Evolutionary conservation across 2,329 filamentous ascomycete genomes (phyloP), one percentile per base, ranked within the genome.

Genomic region (Mariannaea sp.): DNA sequence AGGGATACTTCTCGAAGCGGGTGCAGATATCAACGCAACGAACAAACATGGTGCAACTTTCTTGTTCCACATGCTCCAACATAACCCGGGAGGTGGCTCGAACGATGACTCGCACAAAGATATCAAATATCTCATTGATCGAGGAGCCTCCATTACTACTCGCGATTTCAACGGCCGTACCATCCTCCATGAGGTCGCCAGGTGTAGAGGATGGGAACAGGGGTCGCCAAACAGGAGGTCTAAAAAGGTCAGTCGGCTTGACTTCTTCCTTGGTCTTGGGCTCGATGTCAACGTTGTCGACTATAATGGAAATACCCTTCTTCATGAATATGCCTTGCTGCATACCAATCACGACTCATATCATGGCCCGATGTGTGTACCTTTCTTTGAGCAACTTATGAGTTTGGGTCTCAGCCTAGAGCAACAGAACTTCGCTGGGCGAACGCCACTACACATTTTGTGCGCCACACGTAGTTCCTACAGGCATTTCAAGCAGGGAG

Each of bases 381-480:
- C 9, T 39, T 24, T 24, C 22, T 22, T 9, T 10, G 20, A 35
- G 30, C 9, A 38, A 4, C 50, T 67, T 3, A 1, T 65, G 0
- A 36, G 6, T 2, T 29, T 63, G 2, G 59, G 59, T 0, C 30
- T 65, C 0, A 53, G 62, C 8, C 32, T 54, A 14, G 47, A 61
- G 3, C 35, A 49, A 13, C 54, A 33, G 17, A 67, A 66, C 24
- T 29, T 61, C 10, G 36, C 51, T 2, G 62, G 61, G 0, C 60
- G 58, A 12, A 66, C 62, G 4, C 64, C 61, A 4, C 33, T 68
- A 13, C 65, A 68, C 29, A 54, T 64, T 9, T 22, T 67, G 4
- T 62, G 58, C 9, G 29, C 45, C 5, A 27, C 17, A 5, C 9
- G 13, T 5, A 33, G 16, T 9, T 8, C 20, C 2, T 16, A 17